Percentiles rank a stretch among this genome's conserved stretches.
These are phyloP conservation scores for Xylariaceae sp. DNA, from an alignment of 2,329 filamentous ascomycete species.

Conservation along the genomic window DNA sequence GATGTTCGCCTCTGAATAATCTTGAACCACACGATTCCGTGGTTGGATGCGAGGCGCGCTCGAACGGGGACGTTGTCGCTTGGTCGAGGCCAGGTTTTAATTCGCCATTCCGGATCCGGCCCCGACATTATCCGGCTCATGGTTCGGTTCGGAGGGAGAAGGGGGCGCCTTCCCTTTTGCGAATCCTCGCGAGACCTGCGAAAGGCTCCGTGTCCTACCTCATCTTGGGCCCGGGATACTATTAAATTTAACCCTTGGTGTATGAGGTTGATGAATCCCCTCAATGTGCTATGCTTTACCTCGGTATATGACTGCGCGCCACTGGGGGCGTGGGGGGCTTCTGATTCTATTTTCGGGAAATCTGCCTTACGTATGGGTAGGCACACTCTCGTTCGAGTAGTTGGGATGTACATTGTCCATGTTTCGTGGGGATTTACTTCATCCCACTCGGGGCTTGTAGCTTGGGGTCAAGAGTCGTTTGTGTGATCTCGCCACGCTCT, in stretches of 20 bases:
- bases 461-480: background rate
- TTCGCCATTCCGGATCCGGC: background rate
- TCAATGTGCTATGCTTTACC: background rate
- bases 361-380: background rate
- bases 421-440: background rate
- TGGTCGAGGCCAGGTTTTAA: background rate
- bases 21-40: no score
- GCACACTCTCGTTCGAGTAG: background rate
- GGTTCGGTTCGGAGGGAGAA: background rate
- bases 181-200: background rate
- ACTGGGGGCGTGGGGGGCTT: background rate
- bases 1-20: no score
- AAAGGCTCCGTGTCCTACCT: background rate
- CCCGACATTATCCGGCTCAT: background rate
- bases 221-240: background rate
- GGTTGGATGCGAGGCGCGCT: no score
- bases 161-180: background rate
- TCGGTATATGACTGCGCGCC: background rate
- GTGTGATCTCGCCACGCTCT: background rate
- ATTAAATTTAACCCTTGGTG: background rate
- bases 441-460: background rate
- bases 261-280: slow-evolving; percentile 7
- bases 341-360: background rate
- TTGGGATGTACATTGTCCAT: background rate
- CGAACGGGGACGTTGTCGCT: background rate